These are phyloP conservation scores for Francoa sonchifolia DNA, from an alignment of 441 rosid genomes.

Conservation along the genomic window DNA sequence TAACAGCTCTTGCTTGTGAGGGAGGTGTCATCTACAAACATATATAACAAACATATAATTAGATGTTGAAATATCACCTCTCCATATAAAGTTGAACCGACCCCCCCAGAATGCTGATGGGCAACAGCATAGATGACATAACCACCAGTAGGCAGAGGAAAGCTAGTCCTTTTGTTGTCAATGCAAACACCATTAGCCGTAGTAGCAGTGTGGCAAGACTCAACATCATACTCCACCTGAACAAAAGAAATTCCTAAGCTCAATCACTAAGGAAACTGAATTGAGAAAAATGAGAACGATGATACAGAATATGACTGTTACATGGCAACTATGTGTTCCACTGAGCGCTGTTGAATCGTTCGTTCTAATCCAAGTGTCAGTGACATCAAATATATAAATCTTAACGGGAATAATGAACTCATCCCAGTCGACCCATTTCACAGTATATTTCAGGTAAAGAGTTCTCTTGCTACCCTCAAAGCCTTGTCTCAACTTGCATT, in stretches of 20 bases:
- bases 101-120: slow-evolving; percentile 71
- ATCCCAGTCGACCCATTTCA: slow-evolving; percentile 69
- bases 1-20: too few relatives aligned
- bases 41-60: too few relatives aligned
- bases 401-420: slow-evolving; percentile 42
- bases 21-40: too few relatives aligned
- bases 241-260: not conserved
- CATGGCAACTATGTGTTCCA: slow-evolving; percentile 44
- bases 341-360: slow-evolving; percentile 21
- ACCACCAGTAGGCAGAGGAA: slow-evolving; percentile 53
- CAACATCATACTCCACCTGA: slow-evolving; percentile 60
- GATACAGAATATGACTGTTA: too few relatives aligned
- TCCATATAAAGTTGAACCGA: slow-evolving; percentile 54
- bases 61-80: slow-evolving; percentile 30
- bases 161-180: slow-evolving; percentile 38
- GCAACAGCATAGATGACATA: slow-evolving; percentile 66
- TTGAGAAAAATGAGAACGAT: too few relatives aligned
- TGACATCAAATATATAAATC: slow-evolving; percentile 58
- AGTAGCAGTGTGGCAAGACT: slow-evolving; percentile 25
- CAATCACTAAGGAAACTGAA: too few relatives aligned
- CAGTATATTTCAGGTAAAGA: slow-evolving; percentile 49
- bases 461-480: slow-evolving; percentile 35
- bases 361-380: slow-evolving; percentile 41
- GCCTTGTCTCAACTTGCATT: slow-evolving; percentile 47
- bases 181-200: slow-evolving; percentile 21